phyloP scores from a whole-genome alignment of 2,329 filamentous ascomycete genomes.

The Simplicillium aogashimaense region DNA sequence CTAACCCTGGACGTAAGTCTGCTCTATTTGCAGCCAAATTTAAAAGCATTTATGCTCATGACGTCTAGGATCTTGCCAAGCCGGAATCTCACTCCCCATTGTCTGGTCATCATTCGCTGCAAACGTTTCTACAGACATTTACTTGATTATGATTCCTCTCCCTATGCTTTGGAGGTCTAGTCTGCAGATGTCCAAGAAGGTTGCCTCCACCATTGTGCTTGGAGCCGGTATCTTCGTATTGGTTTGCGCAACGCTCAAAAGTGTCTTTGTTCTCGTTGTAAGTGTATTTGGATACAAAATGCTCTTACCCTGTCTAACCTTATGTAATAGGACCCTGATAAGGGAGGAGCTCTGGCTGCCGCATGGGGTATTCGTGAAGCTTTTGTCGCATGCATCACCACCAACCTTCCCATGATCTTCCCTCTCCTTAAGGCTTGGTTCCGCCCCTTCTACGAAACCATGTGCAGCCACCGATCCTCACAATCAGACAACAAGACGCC shows the following conservation, averaged over 20 bases:
- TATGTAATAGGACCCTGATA: slow-evolving; percentile 23
- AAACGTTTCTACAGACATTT: slow-evolving; percentile 47
- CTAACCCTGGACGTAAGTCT: slow-evolving; percentile 42
- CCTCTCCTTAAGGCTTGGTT: slow-evolving; percentile 31
- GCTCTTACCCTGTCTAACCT: slow-evolving; percentile 6
- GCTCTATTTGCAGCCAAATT: background rate
- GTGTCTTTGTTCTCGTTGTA: slow-evolving; percentile 24
- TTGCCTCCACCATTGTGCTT: slow-evolving; percentile 24
- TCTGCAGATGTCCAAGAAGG: slow-evolving; percentile 24
- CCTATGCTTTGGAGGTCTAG: slow-evolving; percentile 35
- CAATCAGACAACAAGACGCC: slow-evolving; percentile 6
- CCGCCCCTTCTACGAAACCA: slow-evolving; percentile 15
- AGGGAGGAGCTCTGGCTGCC: slow-evolving; percentile 28
- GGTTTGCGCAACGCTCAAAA: slow-evolving; percentile 24
- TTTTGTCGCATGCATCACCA: slow-evolving; percentile 32
- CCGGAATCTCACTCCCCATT: slow-evolving; percentile 38
- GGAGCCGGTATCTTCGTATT: slow-evolving; percentile 29
- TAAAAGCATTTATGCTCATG: background rate
- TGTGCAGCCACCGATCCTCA: background rate
- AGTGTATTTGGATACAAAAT: no score
- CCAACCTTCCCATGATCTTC: slow-evolving; percentile 34
- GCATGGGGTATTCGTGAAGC: slow-evolving; percentile 33
- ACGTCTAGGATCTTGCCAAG: slow-evolving; percentile 31
- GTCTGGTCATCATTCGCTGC: slow-evolving; percentile 40
- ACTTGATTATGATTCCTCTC: slow-evolving; percentile 47